Conservation (phyloP, 768 basidiomycete genomes). For the Hydnum rufescens region DNA sequence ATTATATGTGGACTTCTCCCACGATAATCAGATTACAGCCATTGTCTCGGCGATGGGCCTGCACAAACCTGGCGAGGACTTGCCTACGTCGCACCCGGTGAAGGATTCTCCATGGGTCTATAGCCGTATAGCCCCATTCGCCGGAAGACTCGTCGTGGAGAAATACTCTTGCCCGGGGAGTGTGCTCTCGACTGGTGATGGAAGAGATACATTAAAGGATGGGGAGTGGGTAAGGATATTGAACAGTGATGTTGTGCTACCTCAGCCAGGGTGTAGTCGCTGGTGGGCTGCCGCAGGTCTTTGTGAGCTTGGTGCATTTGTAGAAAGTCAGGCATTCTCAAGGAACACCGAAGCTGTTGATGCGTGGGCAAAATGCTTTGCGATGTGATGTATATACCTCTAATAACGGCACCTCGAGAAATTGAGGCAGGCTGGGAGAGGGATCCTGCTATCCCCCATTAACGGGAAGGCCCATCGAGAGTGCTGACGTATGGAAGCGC, state of each 20-base stretch:
- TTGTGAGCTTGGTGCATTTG: too few relatives aligned
- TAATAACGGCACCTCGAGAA: too few relatives aligned
- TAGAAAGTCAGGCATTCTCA: too few relatives aligned
- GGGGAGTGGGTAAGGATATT: not conserved
- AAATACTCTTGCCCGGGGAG: slow-evolving; percentile 4
- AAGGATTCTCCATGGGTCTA: not conserved
- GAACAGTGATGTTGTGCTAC: not conserved
- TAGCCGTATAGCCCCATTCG: slow-evolving; percentile 8
- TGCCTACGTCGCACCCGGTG: not conserved
- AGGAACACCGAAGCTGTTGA: too few relatives aligned
- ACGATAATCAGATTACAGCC: slow-evolving; percentile 7
- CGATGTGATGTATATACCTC: too few relatives aligned
- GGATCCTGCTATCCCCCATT: too few relatives aligned
- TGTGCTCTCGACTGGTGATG: not conserved
- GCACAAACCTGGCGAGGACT: not conserved
- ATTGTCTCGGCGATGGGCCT: slow-evolving; percentile 9
- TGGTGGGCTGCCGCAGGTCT: too few relatives aligned
- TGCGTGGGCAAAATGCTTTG: too few relatives aligned
- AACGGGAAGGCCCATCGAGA: too few relatives aligned
- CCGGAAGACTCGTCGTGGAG: slow-evolving; percentile 8
- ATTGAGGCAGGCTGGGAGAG: too few relatives aligned
- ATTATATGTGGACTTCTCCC: slow-evolving; percentile 9
- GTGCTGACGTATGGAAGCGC: too few relatives aligned
- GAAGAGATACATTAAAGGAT: too few relatives aligned
- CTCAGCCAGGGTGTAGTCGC: not conserved